phyloP scores from a whole-genome alignment of 2,329 filamentous ascomycete genomes.

The Colletotrichum phormii region DNA sequence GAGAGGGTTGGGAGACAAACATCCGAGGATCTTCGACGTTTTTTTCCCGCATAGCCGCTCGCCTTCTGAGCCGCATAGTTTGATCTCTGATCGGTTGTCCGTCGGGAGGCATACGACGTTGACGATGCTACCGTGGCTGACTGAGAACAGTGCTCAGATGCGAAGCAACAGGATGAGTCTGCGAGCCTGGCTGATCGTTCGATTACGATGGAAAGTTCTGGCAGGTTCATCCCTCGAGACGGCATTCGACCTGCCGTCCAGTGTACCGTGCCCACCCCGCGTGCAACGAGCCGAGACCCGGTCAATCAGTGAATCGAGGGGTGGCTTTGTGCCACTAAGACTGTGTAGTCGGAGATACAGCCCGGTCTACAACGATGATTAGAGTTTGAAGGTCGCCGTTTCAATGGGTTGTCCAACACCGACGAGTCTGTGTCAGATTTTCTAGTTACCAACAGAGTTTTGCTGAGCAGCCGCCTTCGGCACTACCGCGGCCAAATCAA shows the following conservation, averaged over 20 bases:
- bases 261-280: conserved; percentile 4
- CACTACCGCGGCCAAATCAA: neutral
- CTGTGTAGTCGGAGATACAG: neutral
- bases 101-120: neutral
- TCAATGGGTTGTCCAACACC: neutral
- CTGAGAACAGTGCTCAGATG: neutral
- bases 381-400: conserved; percentile 19
- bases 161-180: neutral
- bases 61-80: neutral
- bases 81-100: neutral
- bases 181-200: neutral
- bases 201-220: neutral
- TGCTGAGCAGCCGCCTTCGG: conserved; percentile 5
- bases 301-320: conserved; percentile 1
- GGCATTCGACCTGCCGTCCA: neutral
- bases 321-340: neutral
- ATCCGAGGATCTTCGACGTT: neutral
- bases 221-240: conserved; percentile 23
- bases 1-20: neutral
- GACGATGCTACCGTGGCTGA: neutral
- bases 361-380: neutral
- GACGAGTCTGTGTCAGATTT: conserved; percentile 13
- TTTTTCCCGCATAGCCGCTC: neutral
- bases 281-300: conserved; percentile 14
- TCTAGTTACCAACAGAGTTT: conserved; percentile 7